Percentiles rank a stretch among this genome's conserved stretches.
Conservation (phyloP, 2,329 filamentous ascomycete species). For the Cladorrhinum sp. region DNA sequence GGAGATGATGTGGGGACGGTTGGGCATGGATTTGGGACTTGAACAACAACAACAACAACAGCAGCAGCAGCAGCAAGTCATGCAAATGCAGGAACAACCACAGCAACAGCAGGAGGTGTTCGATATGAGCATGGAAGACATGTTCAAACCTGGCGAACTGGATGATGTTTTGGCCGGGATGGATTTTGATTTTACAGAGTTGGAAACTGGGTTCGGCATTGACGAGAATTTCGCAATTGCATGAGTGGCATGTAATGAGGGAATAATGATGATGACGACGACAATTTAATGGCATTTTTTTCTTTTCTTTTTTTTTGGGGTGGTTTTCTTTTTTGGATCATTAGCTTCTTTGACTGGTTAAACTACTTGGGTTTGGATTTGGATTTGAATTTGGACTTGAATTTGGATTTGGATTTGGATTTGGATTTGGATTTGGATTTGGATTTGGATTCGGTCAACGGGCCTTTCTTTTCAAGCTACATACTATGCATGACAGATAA, state of each 20-base stretch:
- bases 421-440: too few relatives aligned
- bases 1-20: constrained; percentile 38
- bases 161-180: constrained; percentile 1
- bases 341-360: too few relatives aligned
- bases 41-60: background rate
- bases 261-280: background rate
- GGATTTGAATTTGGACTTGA: too few relatives aligned
- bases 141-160: background rate
- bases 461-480: too few relatives aligned
- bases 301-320: background rate
- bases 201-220: background rate
- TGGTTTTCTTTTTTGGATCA: too few relatives aligned
- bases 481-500: too few relatives aligned
- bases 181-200: constrained; percentile 7
- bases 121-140: background rate
- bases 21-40: constrained; percentile 13
- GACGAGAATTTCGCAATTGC: background rate
- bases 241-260: background rate
- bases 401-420: too few relatives aligned
- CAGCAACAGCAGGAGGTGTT: background rate
- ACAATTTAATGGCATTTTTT: background rate
- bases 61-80: background rate
- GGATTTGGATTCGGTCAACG: too few relatives aligned
- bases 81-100: background rate
- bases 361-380: too few relatives aligned